A percentile compares a stretch with the other conserved stretches of the same genome.
These are phyloP conservation scores for Alternaria infectoria DNA, from an alignment of 2,329 filamentous ascomycete species.

Conservation along the genomic window DNA sequence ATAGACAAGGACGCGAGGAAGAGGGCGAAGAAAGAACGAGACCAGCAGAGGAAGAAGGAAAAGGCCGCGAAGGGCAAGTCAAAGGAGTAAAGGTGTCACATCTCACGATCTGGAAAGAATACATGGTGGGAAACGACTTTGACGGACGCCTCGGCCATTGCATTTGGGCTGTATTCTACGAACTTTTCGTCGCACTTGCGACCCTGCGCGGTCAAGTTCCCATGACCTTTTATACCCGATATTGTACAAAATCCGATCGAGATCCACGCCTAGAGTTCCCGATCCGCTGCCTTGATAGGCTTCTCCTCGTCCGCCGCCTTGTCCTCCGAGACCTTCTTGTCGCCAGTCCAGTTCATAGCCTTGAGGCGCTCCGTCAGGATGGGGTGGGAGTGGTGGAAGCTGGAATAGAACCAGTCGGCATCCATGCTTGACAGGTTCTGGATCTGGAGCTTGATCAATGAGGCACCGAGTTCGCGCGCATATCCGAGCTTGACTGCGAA, in stretches of 20 bases:
- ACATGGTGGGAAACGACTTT: neutral
- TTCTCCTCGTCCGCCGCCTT: conserved; percentile 63
- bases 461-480: conserved; percentile 79
- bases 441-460: conserved; percentile 95
- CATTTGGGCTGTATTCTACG: conserved; percentile 8
- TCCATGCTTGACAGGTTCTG: conserved; percentile 99
- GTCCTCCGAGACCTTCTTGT: conserved; percentile 58
- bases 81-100: conserved; percentile 13
- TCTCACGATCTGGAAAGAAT: neutral
- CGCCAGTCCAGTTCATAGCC: conserved; percentile 85
- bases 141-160: neutral
- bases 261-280: conserved; percentile 68
- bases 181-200: neutral
- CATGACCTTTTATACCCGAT: neutral
- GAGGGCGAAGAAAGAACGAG: conserved; percentile 62
- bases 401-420: conserved; percentile 97
- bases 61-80: conserved; percentile 40
- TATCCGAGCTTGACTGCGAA: conserved; percentile 89
- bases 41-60: conserved; percentile 52
- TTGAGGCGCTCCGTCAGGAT: conserved; percentile 92
- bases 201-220: conserved; percentile 1
- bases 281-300: conserved; percentile 73
- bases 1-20: conserved; percentile 62
- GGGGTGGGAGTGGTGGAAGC: conserved; percentile 98
- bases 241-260: neutral